phyloP scores from a whole-genome alignment of 1,284 basidiomycete genomes.

The Sanghuangporus baumii region DNA sequence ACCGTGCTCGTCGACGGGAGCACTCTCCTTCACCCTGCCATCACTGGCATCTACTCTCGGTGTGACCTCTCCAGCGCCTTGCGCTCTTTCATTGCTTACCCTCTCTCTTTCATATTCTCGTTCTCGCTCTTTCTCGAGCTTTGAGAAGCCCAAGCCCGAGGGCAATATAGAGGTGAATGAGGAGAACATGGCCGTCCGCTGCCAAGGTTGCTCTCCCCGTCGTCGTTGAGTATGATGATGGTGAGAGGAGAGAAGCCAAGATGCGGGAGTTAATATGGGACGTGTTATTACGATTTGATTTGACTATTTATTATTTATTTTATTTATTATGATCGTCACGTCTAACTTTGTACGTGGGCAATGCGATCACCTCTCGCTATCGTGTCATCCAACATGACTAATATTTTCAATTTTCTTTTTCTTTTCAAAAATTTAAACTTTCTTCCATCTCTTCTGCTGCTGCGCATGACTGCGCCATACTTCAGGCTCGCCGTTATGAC shows the following conservation, averaged over 20 bases:
- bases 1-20: constrained; percentile 26
- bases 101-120: constrained; percentile 4
- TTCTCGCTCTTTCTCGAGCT: constrained; percentile 11
- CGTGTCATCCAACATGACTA: no score
- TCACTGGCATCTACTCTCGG: neutral
- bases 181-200: constrained; percentile 3
- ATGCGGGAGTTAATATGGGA: no score
- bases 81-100: constrained; percentile 24
- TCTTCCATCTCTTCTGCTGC: no score
- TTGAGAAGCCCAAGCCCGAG: constrained; percentile 7
- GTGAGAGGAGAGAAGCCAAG: neutral
- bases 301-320: no score
- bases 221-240: neutral
- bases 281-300: no score
- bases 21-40: constrained; percentile 9
- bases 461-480: no score
- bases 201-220: neutral
- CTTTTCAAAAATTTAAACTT: no score
- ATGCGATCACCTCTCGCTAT: no score
- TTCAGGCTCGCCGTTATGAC: no score
- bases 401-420: no score
- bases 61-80: neutral
- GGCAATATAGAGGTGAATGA: constrained; percentile 15
- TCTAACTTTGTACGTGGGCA: no score
- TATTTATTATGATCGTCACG: no score